Evolutionary conservation across 495 filamentous ascomycete species (phyloP), one percentile per base, ranked within the genome.

Genomic region (Talaromyces stipitatus): DNA sequence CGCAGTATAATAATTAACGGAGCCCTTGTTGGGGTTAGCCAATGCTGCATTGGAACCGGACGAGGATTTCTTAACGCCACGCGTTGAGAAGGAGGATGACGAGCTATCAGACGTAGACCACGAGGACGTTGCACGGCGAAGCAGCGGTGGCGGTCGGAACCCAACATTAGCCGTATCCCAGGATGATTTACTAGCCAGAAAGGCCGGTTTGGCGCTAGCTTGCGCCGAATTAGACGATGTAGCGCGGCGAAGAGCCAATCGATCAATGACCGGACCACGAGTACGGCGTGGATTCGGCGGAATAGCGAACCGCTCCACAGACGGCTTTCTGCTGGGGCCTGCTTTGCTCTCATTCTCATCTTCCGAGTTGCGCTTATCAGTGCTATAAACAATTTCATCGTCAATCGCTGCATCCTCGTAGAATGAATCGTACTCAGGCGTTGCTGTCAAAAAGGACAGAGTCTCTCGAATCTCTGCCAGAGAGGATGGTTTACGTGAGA

Each of bases 1-100:
- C 46, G 90, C 80, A 3, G 88, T 83, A 64, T 92, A 88, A 59
- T 87, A 95, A 63, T 92, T 91, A 29, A 96, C 83, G 32, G 85
- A 84, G 23, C 82, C 86, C 75, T 86, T 89, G 74, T 89, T 91
- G 10, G 82, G 78, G 54, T 83, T 82, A 8, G 74, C 72, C 20
- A 72, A 71, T 12, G 73, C 75, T 20, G 73, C 64, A 43, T 72
- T 69, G 12, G 59, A 63, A 18, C 70, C 64, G 59, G 73, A 71
- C 62, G 77, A 59, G 63, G 62, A 61, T 30, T 51, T 62, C 72
- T 57, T 30, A 65, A 61, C 12, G 70, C 70, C 4, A 69, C 76
- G 3, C 70, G 69, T 53, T 65, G 68, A 50, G 66, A 68, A 20
- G 64, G n/a, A n/a, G n/a, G 60, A 26, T 69, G 66, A 43, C 58